Base-by-base conservation (phyloP, 805 yeast genomes). In the Ogataea wickerhamii region DNA sequence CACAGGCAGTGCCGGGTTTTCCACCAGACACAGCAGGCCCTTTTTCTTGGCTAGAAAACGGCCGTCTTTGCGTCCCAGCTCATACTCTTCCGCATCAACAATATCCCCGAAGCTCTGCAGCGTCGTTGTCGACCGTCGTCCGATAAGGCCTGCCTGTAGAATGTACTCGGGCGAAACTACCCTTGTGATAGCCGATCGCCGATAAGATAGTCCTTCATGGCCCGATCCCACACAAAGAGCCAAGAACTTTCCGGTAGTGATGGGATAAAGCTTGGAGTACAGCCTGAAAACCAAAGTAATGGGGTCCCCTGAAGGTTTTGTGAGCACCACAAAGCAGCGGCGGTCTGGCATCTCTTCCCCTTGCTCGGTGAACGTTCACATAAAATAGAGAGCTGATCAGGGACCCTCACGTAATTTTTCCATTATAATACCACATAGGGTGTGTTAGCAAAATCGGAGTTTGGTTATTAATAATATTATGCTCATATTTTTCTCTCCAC, bases 151-250 rank as follows among this genome's bases (percentile, higher is more conserved):
- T 18, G 41, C 42, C 34, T 57, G 62, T 2, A 57, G 34, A 4
- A 58, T 38, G 38, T 46, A 57, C 34, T 58, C 62, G 4, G 63
- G 62, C 6, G 60, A 45, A 23, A 57, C 39, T 5, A 58, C 38
- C 26, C 61, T 42, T 2, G 61, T 45, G 3, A 58, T 36, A 11
- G 18, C 5, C 1, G 57, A 35, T 13, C 48, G 43, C 27, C 47
- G 44, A 31, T 47, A 57, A 11, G 47, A 44, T 4, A 39, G 19
- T 18, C 22, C 18, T 6, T 35, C 28, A 2, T 26, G 11, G 4
- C 26, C 34, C 14, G n/a, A 37, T 6, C 49, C 52, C 3, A 45
- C 46, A 32, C 58, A 53, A 29, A 45, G 26, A 2, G 31, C 30
- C 12, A 45, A 28, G 23, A 46, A 48, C 17, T 41, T 43, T 12